These are phyloP conservation scores for Takashimella tepidaria DNA, from an alignment of 1,284 basidiomycete genomes.

Conservation along the genomic window DNA sequence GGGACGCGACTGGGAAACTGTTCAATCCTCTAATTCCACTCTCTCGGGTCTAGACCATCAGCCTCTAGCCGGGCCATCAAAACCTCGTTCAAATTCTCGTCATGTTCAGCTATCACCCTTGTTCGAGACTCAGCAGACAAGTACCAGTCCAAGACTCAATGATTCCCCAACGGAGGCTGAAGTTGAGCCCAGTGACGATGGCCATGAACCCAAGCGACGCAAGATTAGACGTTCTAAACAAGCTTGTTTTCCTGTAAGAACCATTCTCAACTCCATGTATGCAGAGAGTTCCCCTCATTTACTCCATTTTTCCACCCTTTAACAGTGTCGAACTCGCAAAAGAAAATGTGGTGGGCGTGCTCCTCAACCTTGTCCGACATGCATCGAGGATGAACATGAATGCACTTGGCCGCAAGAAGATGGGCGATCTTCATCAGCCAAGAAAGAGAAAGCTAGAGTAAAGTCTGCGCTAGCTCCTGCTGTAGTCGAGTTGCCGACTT, in stretches of 20 bases:
- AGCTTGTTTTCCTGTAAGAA: constrained; percentile 7
- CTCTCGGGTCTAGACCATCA: not conserved
- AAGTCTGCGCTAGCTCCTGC: not conserved
- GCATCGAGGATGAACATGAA: constrained; percentile 16
- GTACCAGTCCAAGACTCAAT: not conserved
- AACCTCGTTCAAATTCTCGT: not conserved
- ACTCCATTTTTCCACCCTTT: too few relatives aligned
- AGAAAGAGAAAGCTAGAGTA: not conserved
- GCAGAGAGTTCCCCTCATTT: too few relatives aligned
- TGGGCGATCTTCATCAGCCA: constrained; percentile 10
- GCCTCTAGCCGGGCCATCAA: not conserved
- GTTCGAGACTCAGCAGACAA: not conserved
- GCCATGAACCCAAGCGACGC: constrained; percentile 1
- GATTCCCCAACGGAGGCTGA: not conserved
- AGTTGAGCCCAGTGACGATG: not conserved
- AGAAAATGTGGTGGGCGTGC: constrained; percentile 23
- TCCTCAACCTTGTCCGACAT: constrained; percentile 24
- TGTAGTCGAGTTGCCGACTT: not conserved
- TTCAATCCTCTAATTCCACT: not conserved
- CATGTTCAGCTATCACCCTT: not conserved
- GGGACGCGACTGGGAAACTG: not conserved
- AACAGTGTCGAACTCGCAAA: constrained; percentile 26
- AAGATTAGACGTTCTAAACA: constrained; percentile 6
- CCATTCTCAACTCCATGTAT: too few relatives aligned
- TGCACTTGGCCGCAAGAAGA: constrained; percentile 25